Evolutionary conservation across 2,329 filamentous ascomycete genomes (phyloP).

Genomic region (Colletotrichum camelliae): DNA sequence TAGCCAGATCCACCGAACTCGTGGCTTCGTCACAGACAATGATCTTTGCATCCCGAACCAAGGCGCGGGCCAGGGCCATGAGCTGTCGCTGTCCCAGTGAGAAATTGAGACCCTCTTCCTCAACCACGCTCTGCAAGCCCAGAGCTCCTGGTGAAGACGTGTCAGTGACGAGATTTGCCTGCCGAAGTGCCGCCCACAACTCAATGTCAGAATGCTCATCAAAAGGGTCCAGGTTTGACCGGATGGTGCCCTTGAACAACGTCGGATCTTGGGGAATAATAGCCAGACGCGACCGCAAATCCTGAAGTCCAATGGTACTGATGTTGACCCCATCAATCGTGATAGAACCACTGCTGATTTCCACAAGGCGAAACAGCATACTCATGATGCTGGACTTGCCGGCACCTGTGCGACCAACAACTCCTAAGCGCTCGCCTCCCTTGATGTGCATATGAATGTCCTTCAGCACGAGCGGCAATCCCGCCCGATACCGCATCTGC

Average conservation of each 20-base stretch:
- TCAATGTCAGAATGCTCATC: conserved; percentile 66
- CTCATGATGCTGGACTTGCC: neutral
- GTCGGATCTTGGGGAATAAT: conserved; percentile 74
- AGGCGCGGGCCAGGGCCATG: conserved; percentile 67
- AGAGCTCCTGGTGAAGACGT: conserved; percentile 39
- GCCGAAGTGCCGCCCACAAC: conserved; percentile 63
- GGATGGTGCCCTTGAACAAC: conserved; percentile 76
- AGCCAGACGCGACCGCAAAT: conserved; percentile 72
- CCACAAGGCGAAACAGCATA: conserved; percentile 81
- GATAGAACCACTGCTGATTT: conserved; percentile 68
- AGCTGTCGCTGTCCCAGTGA: conserved; percentile 47
- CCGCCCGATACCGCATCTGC: conserved; percentile 77
- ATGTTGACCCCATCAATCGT: conserved; percentile 77
- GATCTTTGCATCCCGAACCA: conserved; percentile 67
- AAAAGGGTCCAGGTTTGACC: conserved; percentile 60
- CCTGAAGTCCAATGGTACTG: conserved; percentile 70
- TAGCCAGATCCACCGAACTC: conserved; percentile 70
- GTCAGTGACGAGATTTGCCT: conserved; percentile 50
- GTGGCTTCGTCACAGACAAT: conserved; percentile 76
- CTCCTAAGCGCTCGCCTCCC: conserved; percentile 79
- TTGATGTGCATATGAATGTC: conserved; percentile 39
- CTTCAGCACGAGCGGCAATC: conserved; percentile 74
- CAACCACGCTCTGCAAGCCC: conserved; percentile 65
- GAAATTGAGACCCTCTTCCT: conserved; percentile 63
- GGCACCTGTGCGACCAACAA: conserved; percentile 65